Percentiles rank a stretch among this genome's conserved stretches.
Conservation (phyloP, 2,329 filamentous ascomycete genomes). For the Neoarthrinium moseri region DNA sequence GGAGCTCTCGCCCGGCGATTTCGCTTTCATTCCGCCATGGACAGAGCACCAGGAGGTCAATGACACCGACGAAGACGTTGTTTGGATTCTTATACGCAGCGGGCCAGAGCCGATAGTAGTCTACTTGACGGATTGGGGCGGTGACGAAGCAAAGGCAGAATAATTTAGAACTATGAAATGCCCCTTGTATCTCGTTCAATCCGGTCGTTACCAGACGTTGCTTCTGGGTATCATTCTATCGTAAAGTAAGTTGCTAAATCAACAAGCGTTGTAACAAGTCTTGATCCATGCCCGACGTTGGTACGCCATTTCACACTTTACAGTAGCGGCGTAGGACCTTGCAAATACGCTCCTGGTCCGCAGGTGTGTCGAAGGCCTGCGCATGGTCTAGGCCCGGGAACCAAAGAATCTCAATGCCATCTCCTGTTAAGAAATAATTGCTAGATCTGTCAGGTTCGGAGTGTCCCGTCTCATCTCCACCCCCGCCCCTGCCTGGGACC, state of each 20-base stretch:
- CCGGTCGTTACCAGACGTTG: not conserved
- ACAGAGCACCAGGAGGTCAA: constrained; percentile 71
- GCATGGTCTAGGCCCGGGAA: constrained; percentile 63
- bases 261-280: not conserved
- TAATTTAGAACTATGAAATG: constrained; percentile 13
- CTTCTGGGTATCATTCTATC: too few species aligned
- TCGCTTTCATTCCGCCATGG: constrained; percentile 68
- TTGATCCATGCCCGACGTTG: not conserved
- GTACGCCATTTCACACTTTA: not conserved
- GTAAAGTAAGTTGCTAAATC: not conserved
- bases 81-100: constrained; percentile 65
- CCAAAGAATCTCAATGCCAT: constrained; percentile 57
- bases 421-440: constrained; percentile 19
- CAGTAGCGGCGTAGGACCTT: constrained; percentile 28
- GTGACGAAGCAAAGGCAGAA: constrained; percentile 36
- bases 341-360: constrained; percentile 21
- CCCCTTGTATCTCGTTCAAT: too few species aligned
- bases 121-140: constrained; percentile 63
- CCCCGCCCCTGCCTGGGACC: constrained; percentile 12
- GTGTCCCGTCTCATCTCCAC: constrained; percentile 23
- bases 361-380: constrained; percentile 51
- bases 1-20: constrained; percentile 62
- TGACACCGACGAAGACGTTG: constrained; percentile 55
- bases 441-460: too few species aligned
- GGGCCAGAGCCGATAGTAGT: constrained; percentile 61